A percentile compares a stretch with the other conserved stretches of the same genome.
phyloP scores from a whole-genome alignment of 2,329 filamentous ascomycete species.

The Botrytis hyacinthi region DNA sequence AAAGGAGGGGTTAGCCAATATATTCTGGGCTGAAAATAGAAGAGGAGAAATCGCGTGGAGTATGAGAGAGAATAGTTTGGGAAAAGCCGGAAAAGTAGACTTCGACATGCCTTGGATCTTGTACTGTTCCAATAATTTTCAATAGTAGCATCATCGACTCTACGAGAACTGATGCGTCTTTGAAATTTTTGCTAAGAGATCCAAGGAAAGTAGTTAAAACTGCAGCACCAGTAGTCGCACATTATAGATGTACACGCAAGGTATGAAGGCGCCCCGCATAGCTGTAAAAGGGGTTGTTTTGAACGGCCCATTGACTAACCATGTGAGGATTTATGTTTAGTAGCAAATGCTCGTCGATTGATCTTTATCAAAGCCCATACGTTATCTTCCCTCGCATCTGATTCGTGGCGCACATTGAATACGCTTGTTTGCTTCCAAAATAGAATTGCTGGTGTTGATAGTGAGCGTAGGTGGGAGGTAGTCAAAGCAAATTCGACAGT shows the following conservation, averaged over 20 bases:
- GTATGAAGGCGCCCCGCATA: background rate
- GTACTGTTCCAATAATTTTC: background rate
- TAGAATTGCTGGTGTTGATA: background rate
- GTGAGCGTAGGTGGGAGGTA: slow-evolving; percentile 10
- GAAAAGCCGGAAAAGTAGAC: background rate
- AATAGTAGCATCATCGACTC: background rate
- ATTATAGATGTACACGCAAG: background rate
- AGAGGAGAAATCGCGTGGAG: background rate
- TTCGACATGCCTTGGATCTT: background rate
- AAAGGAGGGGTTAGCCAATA: background rate
- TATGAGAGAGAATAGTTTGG: background rate
- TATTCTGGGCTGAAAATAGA: background rate
- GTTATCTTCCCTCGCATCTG: background rate
- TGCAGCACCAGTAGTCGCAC: background rate
- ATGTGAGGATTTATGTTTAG: background rate
- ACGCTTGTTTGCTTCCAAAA: background rate
- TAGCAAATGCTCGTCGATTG: background rate
- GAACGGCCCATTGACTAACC: background rate
- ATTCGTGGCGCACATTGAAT: background rate
- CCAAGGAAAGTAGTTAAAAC: background rate
- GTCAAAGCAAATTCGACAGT: background rate
- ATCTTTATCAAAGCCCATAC: background rate
- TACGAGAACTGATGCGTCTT: background rate
- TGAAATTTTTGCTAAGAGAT: background rate
- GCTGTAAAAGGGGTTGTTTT: background rate